Percentiles rank a stretch among this genome's conserved stretches.
These are phyloP conservation scores for Xerocomellus intermedius DNA, from an alignment of 768 basidiomycete species.

Conservation along the genomic window DNA sequence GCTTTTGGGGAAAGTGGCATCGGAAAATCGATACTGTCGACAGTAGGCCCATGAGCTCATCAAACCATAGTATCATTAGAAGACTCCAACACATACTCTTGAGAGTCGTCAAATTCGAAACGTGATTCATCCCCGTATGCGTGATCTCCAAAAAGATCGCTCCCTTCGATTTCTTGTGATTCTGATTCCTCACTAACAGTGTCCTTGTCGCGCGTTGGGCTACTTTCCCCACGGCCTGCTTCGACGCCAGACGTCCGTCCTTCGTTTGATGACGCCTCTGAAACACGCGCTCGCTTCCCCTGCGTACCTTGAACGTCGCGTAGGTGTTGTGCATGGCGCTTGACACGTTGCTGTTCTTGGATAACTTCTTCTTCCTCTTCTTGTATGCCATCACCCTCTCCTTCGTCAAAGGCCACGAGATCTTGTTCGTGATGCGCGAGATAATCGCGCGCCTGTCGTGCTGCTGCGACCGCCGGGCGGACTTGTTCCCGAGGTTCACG, in stretches of 20 bases:
- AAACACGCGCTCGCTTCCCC: constrained; percentile 17
- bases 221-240: background rate
- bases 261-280: background rate
- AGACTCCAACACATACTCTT: constrained; percentile 12
- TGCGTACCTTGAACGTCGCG: background rate
- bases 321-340: constrained; percentile 13
- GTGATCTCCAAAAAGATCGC: constrained; percentile 25
- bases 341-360: constrained; percentile 4
- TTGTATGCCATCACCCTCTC: background rate
- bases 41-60: background rate
- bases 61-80: background rate
- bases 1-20: background rate
- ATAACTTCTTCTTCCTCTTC: background rate
- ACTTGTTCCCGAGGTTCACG: background rate
- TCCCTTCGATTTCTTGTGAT: constrained; percentile 12
- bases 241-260: background rate
- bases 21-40: constrained; percentile 4
- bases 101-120: background rate
- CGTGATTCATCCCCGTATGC: background rate
- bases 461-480: background rate
- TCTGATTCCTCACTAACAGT: background rate
- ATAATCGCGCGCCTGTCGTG: background rate
- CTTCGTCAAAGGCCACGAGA: constrained; percentile 1
- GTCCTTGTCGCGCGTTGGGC: background rate
- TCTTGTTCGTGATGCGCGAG: background rate